Evolutionary conservation across 768 basidiomycete genomes (phyloP), one percentile per base, ranked within the genome.

Genomic region (Mycena albidolilacea): DNA sequence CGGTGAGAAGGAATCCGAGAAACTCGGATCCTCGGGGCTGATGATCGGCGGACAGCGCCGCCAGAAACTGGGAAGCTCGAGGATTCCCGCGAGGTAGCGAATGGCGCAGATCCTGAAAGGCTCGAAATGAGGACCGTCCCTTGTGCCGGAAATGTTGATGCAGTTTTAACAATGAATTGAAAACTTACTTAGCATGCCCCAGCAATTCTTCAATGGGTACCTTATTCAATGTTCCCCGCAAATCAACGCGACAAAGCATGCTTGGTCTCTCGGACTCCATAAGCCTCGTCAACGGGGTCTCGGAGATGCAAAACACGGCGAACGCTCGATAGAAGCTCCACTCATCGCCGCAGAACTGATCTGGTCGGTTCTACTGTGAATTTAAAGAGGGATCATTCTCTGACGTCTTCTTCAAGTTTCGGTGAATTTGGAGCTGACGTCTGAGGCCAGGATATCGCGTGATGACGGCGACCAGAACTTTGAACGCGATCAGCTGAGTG

Each of bases 61-160:
- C 30, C n/a, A 23, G 17, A 67, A 58, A 8, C 15, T 38, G 7
- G 57, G 66, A 1, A 63, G 19, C 23, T 62, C 68, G 46, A 69
- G 23, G n/a, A 69, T 69, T 38, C 61, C 68, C 11, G 21, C 60
- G 30, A 69, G 61, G 46, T 69, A 69, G 17, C 9, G 60, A 46
- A 69, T 69, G 17, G 68, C 68, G 30, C 50, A 54, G 30, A 69
- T 38, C 14, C 68, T 62, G 39, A 52, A 11, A 14, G 8, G 41
- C 19, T 55, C 7, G 14, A 69, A 63, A 54, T 35, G 52, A 10
- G 68, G 68, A 6, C 60, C 60, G 17, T 14, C 4, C 7, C 60
- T 69, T 30, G 11, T 9, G 54, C 14, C 30, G 14, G 7, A 7
- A 14, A 10, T 15, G 46, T 14, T 21, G 30, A 11, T 30, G 7